Base-by-base conservation (phyloP, 2,329 filamentous ascomycete genomes). In the Pyricularia pennisetigena region DNA sequence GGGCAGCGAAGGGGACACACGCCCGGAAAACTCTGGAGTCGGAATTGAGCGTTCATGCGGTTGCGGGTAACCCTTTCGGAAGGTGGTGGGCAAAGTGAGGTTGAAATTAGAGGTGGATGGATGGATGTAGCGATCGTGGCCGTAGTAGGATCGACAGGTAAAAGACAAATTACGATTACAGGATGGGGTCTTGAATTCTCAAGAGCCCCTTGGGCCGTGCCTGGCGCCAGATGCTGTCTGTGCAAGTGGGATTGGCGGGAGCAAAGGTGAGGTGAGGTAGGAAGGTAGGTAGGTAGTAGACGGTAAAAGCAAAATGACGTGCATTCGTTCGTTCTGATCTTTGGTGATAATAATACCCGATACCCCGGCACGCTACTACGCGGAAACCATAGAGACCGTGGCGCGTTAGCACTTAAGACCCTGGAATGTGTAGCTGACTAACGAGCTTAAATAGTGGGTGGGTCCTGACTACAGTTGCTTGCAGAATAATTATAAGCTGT, bases 1-100 rank as follows among this genome's bases (percentile, higher is more conserved):
- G 49, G 65, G 24, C 35, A 32, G 65, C 26, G 67, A 69, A 77
- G 68, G 70, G 64, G 69, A 54, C 49, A n/a, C 64, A 66, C 35
- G 64, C 64, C 64, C 64, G 23, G 64, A 20, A 20, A 66, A 32
- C 64, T 65, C 23, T 61, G 23, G 24, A 61, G 9, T 61, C 8
- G 57, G 57, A 26, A 61, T 24, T n/a, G 57, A 1, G n/a, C 57
- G 57, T 2, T 61, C 57, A 61, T 61, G 57, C 57, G 57, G 24
- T 8, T 61, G n/a, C 10, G 12, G 32, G 32, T 35, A 16, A 10
- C 23, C n/a, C 24, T 61, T 23, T 24, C 4, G n/a, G 23, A 24
- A n/a, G n/a, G 57, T 61, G 57, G 23, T 61, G 57, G 24, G 7
- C 4, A 26, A 26, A 26, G 57, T 24, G 57, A 26, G 23, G 24